Conservation (phyloP, 192 early-diverging fungal species). For the Mycoemilia scoparia region DNA sequence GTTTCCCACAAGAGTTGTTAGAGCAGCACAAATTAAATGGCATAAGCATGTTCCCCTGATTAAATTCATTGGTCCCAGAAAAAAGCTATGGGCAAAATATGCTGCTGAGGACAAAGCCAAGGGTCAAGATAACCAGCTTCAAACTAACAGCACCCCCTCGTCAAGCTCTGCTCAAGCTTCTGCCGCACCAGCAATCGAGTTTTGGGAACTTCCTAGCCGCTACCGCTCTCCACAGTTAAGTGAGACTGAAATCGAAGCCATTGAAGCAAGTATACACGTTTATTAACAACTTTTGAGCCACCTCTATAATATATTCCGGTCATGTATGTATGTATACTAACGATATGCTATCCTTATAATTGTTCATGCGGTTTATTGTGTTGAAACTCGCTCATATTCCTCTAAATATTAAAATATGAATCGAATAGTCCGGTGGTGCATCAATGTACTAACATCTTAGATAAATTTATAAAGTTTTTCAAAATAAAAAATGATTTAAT, state of each 20-base stretch:
- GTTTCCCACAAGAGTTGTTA: too few species aligned
- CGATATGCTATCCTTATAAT: too few species aligned
- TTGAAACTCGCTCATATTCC: too few species aligned
- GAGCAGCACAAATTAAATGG: conserved; percentile 21
- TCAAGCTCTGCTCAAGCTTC: too few species aligned
- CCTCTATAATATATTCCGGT: too few species aligned
- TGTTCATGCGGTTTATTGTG: too few species aligned
- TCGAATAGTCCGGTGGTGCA: conserved; percentile 24
- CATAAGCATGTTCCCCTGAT: conserved; percentile 25
- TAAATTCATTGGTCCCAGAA: conserved; percentile 22
- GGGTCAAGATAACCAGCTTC: background rate
- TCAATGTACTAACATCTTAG: conserved; percentile 1
- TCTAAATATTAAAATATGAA: too few species aligned
- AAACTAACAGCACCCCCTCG: too few species aligned
- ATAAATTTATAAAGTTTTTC: background rate
- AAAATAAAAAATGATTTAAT: background rate
- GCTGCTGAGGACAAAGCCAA: background rate
- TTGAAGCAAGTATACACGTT: too few species aligned
- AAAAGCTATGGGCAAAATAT: conserved; percentile 11
- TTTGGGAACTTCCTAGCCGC: conserved; percentile 25
- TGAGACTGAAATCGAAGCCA: conserved; percentile 27
- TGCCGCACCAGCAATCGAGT: conserved; percentile 21
- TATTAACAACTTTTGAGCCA: too few species aligned
- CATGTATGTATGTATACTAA: too few species aligned
- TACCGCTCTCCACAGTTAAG: conserved; percentile 22